phyloP scores from a whole-genome alignment of 495 filamentous ascomycete species.

The Xylaria castorea region DNA sequence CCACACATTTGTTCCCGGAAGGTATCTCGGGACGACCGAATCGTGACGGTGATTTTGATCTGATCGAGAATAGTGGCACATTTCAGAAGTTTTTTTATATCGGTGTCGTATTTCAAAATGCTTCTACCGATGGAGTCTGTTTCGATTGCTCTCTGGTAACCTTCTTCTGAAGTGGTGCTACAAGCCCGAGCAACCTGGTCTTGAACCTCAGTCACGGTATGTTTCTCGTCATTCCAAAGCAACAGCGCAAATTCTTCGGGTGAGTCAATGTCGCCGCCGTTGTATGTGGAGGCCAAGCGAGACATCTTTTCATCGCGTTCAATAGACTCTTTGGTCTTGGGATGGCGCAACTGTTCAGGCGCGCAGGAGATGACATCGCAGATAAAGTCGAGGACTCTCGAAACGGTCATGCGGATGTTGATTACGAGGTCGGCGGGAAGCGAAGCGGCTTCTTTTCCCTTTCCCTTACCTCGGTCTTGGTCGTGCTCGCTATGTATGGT shows the following conservation, averaged over 20 bases:
- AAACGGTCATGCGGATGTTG: constrained; percentile 82
- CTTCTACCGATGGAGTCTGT: constrained; percentile 86
- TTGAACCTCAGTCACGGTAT: constrained; percentile 89
- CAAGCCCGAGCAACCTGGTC: constrained; percentile 91
- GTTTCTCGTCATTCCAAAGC: constrained; percentile 98
- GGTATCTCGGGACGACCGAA: constrained; percentile 90
- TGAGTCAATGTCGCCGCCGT: constrained; percentile 63
- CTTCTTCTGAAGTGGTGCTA: constrained; percentile 70
- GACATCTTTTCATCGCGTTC: constrained; percentile 81
- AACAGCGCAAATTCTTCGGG: constrained; percentile 81
- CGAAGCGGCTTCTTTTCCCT: constrained; percentile 61
- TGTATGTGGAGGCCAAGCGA: constrained; percentile 75
- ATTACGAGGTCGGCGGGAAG: constrained; percentile 76
- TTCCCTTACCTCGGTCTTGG: constrained; percentile 64
- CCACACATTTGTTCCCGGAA: constrained; percentile 98
- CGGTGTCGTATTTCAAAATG: constrained; percentile 75
- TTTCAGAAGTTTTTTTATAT: constrained; percentile 72
- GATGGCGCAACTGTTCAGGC: constrained; percentile 87
- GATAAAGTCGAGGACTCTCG: constrained; percentile 86
- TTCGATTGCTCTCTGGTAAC: constrained; percentile 78
- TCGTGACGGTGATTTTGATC: constrained; percentile 94
- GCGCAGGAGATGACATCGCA: constrained; percentile 98
- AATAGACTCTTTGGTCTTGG: constrained; percentile 81
- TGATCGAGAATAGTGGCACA: constrained; percentile 87
- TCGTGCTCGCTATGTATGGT: constrained; percentile 82